Evolutionary conservation across 148 eudicot genomes (phyloP), one percentile per base, ranked within the genome.

Genomic region (Mesembryanthemum crystallinum): DNA sequence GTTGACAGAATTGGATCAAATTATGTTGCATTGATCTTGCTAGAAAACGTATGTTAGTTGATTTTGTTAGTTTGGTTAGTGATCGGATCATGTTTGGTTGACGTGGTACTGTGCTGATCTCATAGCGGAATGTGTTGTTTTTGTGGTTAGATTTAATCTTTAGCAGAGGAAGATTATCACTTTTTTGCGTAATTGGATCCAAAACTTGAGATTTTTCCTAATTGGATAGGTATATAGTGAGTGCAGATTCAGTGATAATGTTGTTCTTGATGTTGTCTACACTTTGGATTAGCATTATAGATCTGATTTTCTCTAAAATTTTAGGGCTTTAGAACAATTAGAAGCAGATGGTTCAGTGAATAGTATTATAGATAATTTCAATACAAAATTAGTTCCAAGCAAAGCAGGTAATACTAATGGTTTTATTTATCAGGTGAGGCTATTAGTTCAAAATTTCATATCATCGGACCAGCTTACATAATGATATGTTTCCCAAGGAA

Each of bases 21-120:
- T 13, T 7, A 66, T 75, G 25, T 42, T 65, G 54, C 37, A 21
- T 66, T 45, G 35, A 25, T 27, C 8, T 39, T 42, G 20, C 2
- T 29, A 10, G 35, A 57, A 74, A 58, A 60, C 0, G 0, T 21
- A 12, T 27, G 23, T 58, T 62, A 51, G 61, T 62, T 12, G 32
- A 2, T 35, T 15, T 57, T 30, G 37, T 63, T 25, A 30, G 9
- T 73, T 60, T 23, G 8, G 59, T 64, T 60, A 52, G 63, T 70
- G 66, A 28, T 69, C 54, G 55, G 37, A 75, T 75, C 59, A 51
- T 75, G 39, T 33, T 47, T 69, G 47, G 18, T 62, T 74, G 71
- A 21, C 65, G 62, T 69, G 37, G 7, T 39, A 35, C 33, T 39
- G 45, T 55, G 71, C 55, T 42, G 54, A 61, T 43, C 24, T 45